A percentile compares a stretch with the other conserved stretches of the same genome.
These are phyloP conservation scores for Gyromitra esculenta DNA, from an alignment of 2,329 filamentous ascomycete species.

Conservation along the genomic window DNA sequence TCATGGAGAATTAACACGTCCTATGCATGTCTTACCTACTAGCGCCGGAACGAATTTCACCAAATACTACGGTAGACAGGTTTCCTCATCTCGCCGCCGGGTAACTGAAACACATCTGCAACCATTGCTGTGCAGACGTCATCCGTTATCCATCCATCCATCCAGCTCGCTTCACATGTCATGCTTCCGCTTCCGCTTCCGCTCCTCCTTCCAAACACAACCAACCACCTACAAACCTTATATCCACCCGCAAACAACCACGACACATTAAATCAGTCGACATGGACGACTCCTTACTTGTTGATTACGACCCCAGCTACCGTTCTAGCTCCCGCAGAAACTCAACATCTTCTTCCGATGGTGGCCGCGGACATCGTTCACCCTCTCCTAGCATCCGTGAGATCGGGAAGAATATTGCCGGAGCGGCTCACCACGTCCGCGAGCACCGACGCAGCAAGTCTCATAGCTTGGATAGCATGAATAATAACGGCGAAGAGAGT, in stretches of 20 bases:
- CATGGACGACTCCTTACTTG: conserved; percentile 47
- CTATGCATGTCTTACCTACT: too few relatives aligned
- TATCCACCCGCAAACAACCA: conserved; percentile 10
- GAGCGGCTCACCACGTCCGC: conserved; percentile 23
- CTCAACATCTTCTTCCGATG: conserved; percentile 30
- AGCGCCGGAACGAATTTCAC: too few relatives aligned
- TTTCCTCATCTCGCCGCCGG: conserved; percentile 7
- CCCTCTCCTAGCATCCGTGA: conserved; percentile 21
- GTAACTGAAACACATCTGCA: conserved; percentile 20
- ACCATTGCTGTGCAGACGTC: conserved; percentile 2
- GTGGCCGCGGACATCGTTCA: background rate
- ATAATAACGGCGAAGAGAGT: background rate
- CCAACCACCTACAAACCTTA: background rate
- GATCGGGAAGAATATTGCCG: conserved; percentile 33
- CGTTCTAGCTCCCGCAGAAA: conserved; percentile 28
- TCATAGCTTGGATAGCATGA: conserved; percentile 17
- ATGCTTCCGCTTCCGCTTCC: background rate
- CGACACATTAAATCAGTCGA: background rate
- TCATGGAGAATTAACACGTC: too few relatives aligned
- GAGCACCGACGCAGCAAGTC: conserved; percentile 34
- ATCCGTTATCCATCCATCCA: background rate
- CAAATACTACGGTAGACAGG: too few relatives aligned
- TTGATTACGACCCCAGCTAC: conserved; percentile 37
- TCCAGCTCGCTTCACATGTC: conserved; percentile 11
- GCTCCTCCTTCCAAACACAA: conserved; percentile 2